Evolutionary conservation across 2,329 filamentous ascomycete species (phyloP).

Genomic region (Tolypocladium paradoxum): DNA sequence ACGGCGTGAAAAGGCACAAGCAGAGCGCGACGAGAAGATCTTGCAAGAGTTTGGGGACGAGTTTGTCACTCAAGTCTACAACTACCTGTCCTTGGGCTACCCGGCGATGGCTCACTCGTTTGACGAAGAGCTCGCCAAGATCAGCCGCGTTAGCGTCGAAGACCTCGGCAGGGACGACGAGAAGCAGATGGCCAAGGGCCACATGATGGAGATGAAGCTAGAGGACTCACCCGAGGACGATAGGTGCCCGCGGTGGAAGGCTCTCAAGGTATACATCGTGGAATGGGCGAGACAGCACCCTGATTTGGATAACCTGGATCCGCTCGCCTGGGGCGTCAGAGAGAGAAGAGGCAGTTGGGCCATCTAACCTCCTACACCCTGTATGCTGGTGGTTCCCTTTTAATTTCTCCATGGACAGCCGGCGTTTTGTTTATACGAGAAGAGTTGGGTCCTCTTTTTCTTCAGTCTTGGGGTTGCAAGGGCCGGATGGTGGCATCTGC

Average conservation of each 20-base stretch:
- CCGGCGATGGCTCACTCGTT: conserved; percentile 74
- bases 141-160: conserved; percentile 56
- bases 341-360: conserved; percentile 65
- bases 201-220: conserved; percentile 51
- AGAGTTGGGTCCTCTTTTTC: background rate
- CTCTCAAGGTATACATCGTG: conserved; percentile 69
- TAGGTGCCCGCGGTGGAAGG: conserved; percentile 67
- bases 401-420: background rate
- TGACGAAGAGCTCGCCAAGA: conserved; percentile 76
- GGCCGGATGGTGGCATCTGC: background rate
- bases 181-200: conserved; percentile 51
- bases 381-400: background rate
- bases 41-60: conserved; percentile 63
- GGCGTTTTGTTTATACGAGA: background rate
- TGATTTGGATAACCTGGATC: conserved; percentile 49
- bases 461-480: background rate
- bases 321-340: conserved; percentile 56
- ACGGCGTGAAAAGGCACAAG: conserved; percentile 35
- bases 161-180: conserved; percentile 66
- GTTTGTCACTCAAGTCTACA: conserved; percentile 93
- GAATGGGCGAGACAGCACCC: conserved; percentile 90
- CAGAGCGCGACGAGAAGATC: conserved; percentile 43
- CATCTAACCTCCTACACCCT: conserved; percentile 28
- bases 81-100: conserved; percentile 89
- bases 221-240: conserved; percentile 31